These are phyloP conservation scores for Colletotrichum orchidophilum DNA, from an alignment of 2,329 filamentous ascomycete genomes.

Conservation along the genomic window DNA sequence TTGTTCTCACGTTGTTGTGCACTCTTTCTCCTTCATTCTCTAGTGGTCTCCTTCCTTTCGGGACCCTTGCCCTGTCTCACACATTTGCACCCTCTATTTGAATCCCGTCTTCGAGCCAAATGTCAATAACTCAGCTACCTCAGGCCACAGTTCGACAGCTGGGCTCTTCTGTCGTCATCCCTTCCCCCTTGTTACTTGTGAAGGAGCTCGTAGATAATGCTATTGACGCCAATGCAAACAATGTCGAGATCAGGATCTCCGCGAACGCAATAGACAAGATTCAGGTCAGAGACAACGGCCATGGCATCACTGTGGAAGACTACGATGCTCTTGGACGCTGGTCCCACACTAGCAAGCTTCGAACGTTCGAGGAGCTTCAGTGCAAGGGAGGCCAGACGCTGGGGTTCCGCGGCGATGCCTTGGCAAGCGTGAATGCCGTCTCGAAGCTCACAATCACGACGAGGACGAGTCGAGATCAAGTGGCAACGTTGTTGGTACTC, in stretches of 20 bases:
- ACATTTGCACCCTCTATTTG: not conserved
- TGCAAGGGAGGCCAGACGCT: constrained; percentile 66
- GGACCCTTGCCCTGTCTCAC: not conserved
- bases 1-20: not conserved
- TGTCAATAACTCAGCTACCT: constrained; percentile 62
- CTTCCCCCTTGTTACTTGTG: constrained; percentile 68
- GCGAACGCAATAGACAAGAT: constrained; percentile 74
- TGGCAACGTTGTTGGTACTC: constrained; percentile 63
- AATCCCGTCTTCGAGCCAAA: constrained; percentile 36
- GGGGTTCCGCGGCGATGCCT: constrained; percentile 81
- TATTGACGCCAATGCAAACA: constrained; percentile 75
- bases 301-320: constrained; percentile 72
- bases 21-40: not conserved
- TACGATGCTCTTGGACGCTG: constrained; percentile 68
- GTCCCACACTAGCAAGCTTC: constrained; percentile 80
- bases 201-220: constrained; percentile 85
- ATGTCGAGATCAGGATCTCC: constrained; percentile 71
- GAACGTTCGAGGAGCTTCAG: constrained; percentile 68
- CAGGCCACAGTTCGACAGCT: constrained; percentile 63
- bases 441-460: constrained; percentile 71
- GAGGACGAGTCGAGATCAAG: constrained; percentile 66
- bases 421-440: constrained; percentile 72
- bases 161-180: constrained; percentile 68
- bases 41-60: not conserved
- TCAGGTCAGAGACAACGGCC: constrained; percentile 78